Conservation (phyloP, 192 early-diverging fungal genomes). For the Phlyctochytrium bullatum region DNA sequence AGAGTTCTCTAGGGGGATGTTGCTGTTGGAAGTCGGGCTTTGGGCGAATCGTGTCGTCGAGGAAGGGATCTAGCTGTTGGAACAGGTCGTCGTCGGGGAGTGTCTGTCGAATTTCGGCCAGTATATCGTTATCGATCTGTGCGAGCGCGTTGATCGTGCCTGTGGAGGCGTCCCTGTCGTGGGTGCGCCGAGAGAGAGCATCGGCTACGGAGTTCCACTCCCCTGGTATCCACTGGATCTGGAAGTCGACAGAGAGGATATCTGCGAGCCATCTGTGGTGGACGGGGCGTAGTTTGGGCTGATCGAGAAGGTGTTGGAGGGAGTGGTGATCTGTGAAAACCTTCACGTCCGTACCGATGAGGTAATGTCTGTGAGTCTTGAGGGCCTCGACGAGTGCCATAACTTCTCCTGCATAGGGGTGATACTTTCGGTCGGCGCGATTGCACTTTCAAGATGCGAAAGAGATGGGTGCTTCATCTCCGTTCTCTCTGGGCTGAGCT, state of each 20-base stretch:
- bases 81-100: not conserved
- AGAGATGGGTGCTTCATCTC: slow-evolving; percentile 9
- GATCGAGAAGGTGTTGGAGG: slow-evolving; percentile 6
- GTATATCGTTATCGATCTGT: not conserved
- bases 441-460: slow-evolving; percentile 16
- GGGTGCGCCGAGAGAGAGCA: slow-evolving; percentile 6
- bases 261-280: slow-evolving; percentile 16
- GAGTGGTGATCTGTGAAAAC: slow-evolving; percentile 17
- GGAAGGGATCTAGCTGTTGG: not conserved
- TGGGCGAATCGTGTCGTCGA: no score
- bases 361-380: not conserved
- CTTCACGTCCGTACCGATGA: slow-evolving; percentile 12
- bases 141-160: no score
- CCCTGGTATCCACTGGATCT: slow-evolving; percentile 18
- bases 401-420: slow-evolving; percentile 20
- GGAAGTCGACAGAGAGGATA: slow-evolving; percentile 14
- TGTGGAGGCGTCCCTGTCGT: not conserved
- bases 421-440: slow-evolving; percentile 11
- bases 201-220: slow-evolving; percentile 22
- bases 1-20: no score
- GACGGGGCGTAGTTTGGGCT: slow-evolving; percentile 10
- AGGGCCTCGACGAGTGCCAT: slow-evolving; percentile 14
- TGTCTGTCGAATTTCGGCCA: not conserved
- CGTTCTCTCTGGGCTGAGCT: no score
- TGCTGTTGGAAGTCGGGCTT: no score